Base-by-base conservation (phyloP, 768 basidiomycete genomes). In the Terana coerulea region DNA sequence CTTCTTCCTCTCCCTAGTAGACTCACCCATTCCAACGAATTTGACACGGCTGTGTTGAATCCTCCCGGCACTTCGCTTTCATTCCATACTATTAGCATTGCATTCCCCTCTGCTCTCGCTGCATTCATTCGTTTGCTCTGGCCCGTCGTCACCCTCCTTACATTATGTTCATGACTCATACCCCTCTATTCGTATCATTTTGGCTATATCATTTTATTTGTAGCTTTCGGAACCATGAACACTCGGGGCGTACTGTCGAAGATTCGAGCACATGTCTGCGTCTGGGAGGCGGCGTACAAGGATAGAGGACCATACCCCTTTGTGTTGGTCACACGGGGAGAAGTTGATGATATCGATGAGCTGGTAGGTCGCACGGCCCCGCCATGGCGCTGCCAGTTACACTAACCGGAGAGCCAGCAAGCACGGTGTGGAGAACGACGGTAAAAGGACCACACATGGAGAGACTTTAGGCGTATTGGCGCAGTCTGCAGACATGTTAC, bases 121-220 rank as follows among this genome's bases (percentile, higher is more conserved):
- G 53, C 48, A 54, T 54, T 45, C 53, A 54, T 44, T 44, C 41
- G 31, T 54, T 45, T 37, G 53, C 53, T 54, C 47, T 54, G 47
- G 41, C 53, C 48, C 30, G 48, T 49, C 51, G 51, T 45, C 50
- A 28, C 31, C 47, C 29, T 43, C 41, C 40, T 35, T 50, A 49
- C 40, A 28, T 42, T 44, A 49, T 42, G 28, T 54, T 47, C 41
- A 45, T 35, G 52, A 46, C 44, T 36, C 44, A 52, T 51, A 51
- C 42, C 51, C 51, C 22, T n/a, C n/a, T 52, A 52, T 31, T 50
- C 49, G 51, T 52, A 52, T 52, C 29, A 52, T 37, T 52, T 44
- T 46, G 34, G 44, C 44, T 52, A 52, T 46, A 52, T 47, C 40
- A 37, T 36, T 41, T 37, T 47, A 37, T 36, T 41, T 37, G 51